Evolutionary conservation across 768 basidiomycete species (phyloP).

Genomic region (Boletus speciosus): DNA sequence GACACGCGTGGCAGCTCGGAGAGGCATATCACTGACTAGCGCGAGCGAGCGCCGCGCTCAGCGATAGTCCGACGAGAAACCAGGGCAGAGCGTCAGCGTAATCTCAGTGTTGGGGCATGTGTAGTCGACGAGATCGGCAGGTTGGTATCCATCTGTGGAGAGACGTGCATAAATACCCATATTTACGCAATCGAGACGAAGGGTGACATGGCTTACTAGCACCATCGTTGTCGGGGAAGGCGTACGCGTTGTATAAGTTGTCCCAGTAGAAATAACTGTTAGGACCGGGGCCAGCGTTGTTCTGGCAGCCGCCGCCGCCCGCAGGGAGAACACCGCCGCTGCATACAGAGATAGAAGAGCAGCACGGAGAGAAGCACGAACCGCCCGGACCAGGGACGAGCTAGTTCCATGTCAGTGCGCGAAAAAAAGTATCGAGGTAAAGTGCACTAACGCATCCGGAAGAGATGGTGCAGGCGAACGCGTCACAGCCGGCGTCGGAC

Average conservation of each 20-base stretch:
- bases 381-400: constrained; percentile 26
- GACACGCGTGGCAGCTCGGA: background rate
- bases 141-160: constrained; percentile 22
- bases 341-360: constrained; percentile 28
- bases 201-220: constrained; percentile 12
- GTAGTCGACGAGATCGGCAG: constrained; percentile 29
- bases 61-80: constrained; percentile 15
- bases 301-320: constrained; percentile 26
- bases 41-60: background rate
- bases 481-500: constrained; percentile 21
- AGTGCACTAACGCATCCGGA: constrained; percentile 29
- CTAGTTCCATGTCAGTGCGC: constrained; percentile 10
- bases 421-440: background rate
- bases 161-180: background rate
- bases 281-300: constrained; percentile 29
- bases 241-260: constrained; percentile 30
- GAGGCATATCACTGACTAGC: background rate
- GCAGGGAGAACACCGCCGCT: constrained; percentile 26
- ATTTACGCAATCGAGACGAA: background rate
- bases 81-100: constrained; percentile 31
- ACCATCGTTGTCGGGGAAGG: constrained; percentile 34
- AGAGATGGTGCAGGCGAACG: constrained; percentile 29
- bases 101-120: constrained; percentile 27
- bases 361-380: constrained; percentile 30
- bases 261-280: constrained; percentile 29